Evolutionary conservation across 164 flowering plant species (phyloP), one percentile per base, ranked within the genome.

Genomic region (Tinospora cordifolia): DNA sequence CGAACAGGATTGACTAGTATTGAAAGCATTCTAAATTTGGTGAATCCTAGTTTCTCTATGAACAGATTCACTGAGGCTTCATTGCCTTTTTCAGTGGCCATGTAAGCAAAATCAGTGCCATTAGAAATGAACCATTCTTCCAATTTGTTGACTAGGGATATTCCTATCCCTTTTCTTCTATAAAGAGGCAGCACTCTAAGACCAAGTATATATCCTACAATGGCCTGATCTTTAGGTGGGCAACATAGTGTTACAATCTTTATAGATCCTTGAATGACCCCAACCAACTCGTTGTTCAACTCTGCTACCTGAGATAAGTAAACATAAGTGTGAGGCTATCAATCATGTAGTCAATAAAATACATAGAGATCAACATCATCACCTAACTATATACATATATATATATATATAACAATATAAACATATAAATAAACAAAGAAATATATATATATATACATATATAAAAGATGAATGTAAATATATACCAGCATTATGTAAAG

Each of bases 21-120:
- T 0, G 90, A 47, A 1, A 88, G 90, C 0, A 86, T 81, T 19
- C 89, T 47, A 76, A 87, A 87, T 71, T 72, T 77, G 74, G 58
- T 63, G 62, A 75, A 90, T 4, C 84, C 82, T 3, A 82, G 79
- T 66, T 80, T 83, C 69, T 81, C 44, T 0, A 75, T 63, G 82
- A 90, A 90, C 65, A 90, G 88, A 49, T 77, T 79, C 17, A 79
- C 76, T 0, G 93, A 90, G 1, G 92, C 88, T n/a, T 72, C 65
- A 58, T 90, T 90, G 36, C 84, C 87, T 41, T 87, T 86, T 75
- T 85, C 90, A 0, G 94, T 89, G 9, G 94, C 97, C 87, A 90
- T 83, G 80, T 86, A 90, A 0, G 88, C 78, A 15, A 83, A 85
- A 24, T 89, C 91, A 2, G 80, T 94, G 2, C 67, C 70, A 66